A percentile compares a stretch with the other conserved stretches of the same genome.
Conservation (phyloP, 176 grass and related monocot species). For the Saccharum officinarum region DNA sequence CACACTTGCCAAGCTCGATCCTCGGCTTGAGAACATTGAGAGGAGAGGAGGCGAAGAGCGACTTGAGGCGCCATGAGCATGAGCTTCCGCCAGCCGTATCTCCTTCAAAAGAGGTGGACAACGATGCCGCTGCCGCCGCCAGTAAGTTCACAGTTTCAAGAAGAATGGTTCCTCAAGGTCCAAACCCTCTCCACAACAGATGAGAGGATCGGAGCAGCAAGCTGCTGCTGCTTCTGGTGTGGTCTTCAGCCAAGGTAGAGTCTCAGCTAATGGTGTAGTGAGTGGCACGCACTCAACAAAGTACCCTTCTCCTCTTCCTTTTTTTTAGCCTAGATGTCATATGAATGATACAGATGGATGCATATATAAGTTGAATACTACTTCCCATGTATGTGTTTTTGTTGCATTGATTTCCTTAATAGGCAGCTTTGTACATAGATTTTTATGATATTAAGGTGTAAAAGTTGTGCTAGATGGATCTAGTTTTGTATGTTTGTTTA, state of each 20-base stretch:
- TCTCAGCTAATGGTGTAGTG: background rate
- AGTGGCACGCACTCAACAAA: background rate
- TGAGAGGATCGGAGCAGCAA: background rate
- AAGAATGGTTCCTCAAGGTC: slow-evolving; percentile 68
- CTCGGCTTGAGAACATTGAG: slow-evolving; percentile 41
- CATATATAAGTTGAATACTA: slow-evolving; percentile 17
- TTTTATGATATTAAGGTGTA: background rate
- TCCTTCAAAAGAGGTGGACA: slow-evolving; percentile 29
- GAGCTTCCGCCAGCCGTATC: slow-evolving; percentile 28
- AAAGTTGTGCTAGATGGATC: background rate
- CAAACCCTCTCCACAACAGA: slow-evolving; percentile 85
- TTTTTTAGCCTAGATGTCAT: background rate
- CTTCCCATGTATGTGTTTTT: background rate
- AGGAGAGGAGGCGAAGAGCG: slow-evolving; percentile 25
- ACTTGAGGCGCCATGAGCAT: slow-evolving; percentile 14
- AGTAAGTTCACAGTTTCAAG: slow-evolving; percentile 46
- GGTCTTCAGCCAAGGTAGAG: background rate
- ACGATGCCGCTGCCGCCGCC: background rate
- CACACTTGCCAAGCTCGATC: slow-evolving; percentile 33
- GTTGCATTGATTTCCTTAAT: background rate
- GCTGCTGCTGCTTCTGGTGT: background rate
- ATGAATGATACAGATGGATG: background rate
- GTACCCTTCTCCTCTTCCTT: background rate
- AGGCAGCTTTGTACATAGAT: background rate
- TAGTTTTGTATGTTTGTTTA: background rate